These are phyloP conservation scores for Tetragonia tetragonoides DNA, from an alignment of 148 eudicot genomes.

Conservation along the genomic window DNA sequence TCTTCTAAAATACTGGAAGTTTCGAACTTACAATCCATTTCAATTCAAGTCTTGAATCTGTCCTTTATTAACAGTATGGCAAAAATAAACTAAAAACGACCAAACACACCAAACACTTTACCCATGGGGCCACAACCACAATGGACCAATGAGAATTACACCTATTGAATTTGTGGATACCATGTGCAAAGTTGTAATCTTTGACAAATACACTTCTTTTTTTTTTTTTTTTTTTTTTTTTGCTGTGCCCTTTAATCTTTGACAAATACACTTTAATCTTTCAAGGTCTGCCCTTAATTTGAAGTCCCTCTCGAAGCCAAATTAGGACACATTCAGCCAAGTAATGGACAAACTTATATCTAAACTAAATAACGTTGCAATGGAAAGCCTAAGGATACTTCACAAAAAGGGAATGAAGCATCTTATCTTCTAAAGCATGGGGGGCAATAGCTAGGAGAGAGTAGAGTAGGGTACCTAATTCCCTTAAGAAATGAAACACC, in stretches of 20 bases:
- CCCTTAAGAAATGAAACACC: slow-evolving; percentile 13
- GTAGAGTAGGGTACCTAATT: slow-evolving; percentile 11
- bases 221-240: too few species aligned
- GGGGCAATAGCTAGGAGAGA: not conserved
- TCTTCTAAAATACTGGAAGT: too few species aligned
- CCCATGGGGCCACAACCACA: slow-evolving; percentile 1
- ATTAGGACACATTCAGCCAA: not conserved
- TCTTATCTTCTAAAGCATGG: not conserved
- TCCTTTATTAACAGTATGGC: not conserved
- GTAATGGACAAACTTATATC: not conserved
- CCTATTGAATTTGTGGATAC: not conserved
- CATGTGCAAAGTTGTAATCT: slow-evolving; percentile 13
- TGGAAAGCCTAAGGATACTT: slow-evolving; percentile 15
- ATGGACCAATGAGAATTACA: not conserved
- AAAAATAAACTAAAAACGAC: slow-evolving; percentile 6
- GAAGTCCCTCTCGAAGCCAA: not conserved
- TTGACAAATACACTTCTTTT: too few species aligned
- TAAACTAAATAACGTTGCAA: not conserved
- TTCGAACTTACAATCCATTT: not conserved
- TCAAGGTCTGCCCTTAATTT: not conserved
- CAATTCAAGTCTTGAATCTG: not conserved
- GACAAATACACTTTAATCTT: not conserved
- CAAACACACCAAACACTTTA: slow-evolving; percentile 1
- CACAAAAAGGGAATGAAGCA: slow-evolving; percentile 12
- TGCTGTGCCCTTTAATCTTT: too few species aligned